phyloP scores from a whole-genome alignment of 495 filamentous ascomycete genomes.

The Aspergillus saccharolyticus region DNA sequence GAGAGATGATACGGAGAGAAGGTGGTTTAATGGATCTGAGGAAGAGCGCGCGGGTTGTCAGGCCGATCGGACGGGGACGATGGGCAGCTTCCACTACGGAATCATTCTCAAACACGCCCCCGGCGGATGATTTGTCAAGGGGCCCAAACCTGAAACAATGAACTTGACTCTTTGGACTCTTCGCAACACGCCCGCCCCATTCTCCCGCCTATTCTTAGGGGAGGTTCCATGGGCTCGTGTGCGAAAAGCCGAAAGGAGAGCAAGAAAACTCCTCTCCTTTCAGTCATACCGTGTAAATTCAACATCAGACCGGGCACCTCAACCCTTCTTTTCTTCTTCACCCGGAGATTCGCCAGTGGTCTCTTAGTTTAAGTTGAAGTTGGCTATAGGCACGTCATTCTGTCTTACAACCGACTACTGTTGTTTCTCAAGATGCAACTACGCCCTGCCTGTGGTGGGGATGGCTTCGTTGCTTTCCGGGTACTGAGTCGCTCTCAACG shows the following conservation, averaged over 20 bases:
- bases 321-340: not conserved
- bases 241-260: not conserved
- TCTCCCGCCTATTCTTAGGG: not conserved
- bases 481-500: too few species aligned
- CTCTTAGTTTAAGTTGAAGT: not conserved
- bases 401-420: not conserved
- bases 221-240: not conserved
- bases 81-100: conserved; percentile 10
- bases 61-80: conserved; percentile 9
- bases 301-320: not conserved
- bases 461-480: not conserved
- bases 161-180: conserved; percentile 1
- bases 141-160: conserved; percentile 11
- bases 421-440: not conserved
- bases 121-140: conserved; percentile 11
- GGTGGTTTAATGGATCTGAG: conserved; percentile 1
- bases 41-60: not conserved
- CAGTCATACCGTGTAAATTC: too few species aligned
- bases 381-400: not conserved
- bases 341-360: not conserved
- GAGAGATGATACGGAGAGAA: not conserved
- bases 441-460: not conserved
- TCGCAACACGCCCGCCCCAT: not conserved
- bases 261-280: not conserved
- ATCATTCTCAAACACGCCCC: conserved; percentile 13